Conservation (phyloP, 768 basidiomycete genomes). For the Tricholoma terreum region DNA sequence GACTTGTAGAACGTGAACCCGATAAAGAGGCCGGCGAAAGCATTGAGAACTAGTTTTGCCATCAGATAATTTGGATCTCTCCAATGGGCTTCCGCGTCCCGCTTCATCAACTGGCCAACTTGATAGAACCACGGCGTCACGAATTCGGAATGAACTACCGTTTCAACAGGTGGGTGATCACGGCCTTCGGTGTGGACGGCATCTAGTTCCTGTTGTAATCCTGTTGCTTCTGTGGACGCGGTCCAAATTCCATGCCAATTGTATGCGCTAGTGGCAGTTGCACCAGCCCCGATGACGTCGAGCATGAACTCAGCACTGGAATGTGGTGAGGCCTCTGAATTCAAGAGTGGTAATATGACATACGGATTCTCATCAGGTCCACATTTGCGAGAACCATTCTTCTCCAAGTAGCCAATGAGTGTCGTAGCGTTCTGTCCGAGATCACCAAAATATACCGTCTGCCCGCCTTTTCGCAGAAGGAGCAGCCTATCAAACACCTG, state of each 20-base stretch:
- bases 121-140: conserved; percentile 56
- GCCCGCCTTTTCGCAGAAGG: conserved; percentile 74
- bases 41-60: conserved; percentile 56
- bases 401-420: conserved; percentile 72
- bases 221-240: conserved; percentile 43
- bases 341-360: conserved; percentile 6
- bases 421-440: conserved; percentile 61
- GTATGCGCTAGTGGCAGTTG: conserved; percentile 48
- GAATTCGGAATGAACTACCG: conserved; percentile 40
- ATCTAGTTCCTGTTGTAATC: conserved; percentile 38
- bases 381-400: conserved; percentile 63
- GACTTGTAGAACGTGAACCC: conserved; percentile 63
- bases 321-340: neutral
- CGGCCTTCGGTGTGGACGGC: conserved; percentile 51
- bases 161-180: conserved; percentile 35
- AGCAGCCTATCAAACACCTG: conserved; percentile 71
- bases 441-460: conserved; percentile 73
- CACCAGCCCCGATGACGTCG: conserved; percentile 73
- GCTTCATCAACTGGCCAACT: conserved; percentile 35
- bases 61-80: conserved; percentile 60
- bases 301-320: conserved; percentile 61
- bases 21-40: conserved; percentile 52
- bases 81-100: conserved; percentile 49
- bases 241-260: conserved; percentile 65
- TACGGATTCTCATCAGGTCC: conserved; percentile 71